These are phyloP conservation scores for Themeda triandra DNA, from an alignment of 176 grass and related monocot genomes.

Conservation along the genomic window DNA sequence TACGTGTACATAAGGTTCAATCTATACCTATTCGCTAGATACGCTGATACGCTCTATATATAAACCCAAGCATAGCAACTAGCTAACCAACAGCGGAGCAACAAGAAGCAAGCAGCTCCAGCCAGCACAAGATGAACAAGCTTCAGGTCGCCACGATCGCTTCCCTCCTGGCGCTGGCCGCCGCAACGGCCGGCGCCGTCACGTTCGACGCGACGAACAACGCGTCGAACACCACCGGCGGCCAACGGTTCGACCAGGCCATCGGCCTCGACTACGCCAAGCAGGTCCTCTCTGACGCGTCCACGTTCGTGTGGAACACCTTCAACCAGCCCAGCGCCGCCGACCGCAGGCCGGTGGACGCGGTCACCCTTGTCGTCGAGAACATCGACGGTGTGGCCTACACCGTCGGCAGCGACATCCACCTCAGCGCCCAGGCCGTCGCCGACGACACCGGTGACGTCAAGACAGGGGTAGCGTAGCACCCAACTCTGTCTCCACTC, in stretches of 20 bases:
- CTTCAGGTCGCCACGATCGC: too few species aligned
- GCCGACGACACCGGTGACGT: constrained; percentile 55
- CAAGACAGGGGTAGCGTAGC: constrained; percentile 41
- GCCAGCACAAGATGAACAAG: too few species aligned
- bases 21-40: too few species aligned
- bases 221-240: constrained; percentile 43
- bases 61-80: too few species aligned
- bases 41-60: too few species aligned
- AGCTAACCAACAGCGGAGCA: too few species aligned
- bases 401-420: constrained; percentile 51
- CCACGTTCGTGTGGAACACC: constrained; percentile 24
- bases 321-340: constrained; percentile 34
- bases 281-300: constrained; percentile 39
- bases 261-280: too few species aligned
- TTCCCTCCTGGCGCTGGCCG: too few species aligned
- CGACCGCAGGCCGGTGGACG: constrained; percentile 35
- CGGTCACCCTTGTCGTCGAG: constrained; percentile 45
- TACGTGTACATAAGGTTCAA: too few species aligned
- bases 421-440: constrained; percentile 66
- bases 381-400: constrained; percentile 45
- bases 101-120: too few species aligned
- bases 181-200: constrained; percentile 16
- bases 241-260: constrained; percentile 50
- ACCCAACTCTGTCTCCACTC: too few species aligned
- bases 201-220: constrained; percentile 61